A percentile compares a stretch with the other conserved stretches of the same genome.
Evolutionary conservation across 73 alveolate species (phyloP).

Genomic region (Paramecium caudatum): DNA sequence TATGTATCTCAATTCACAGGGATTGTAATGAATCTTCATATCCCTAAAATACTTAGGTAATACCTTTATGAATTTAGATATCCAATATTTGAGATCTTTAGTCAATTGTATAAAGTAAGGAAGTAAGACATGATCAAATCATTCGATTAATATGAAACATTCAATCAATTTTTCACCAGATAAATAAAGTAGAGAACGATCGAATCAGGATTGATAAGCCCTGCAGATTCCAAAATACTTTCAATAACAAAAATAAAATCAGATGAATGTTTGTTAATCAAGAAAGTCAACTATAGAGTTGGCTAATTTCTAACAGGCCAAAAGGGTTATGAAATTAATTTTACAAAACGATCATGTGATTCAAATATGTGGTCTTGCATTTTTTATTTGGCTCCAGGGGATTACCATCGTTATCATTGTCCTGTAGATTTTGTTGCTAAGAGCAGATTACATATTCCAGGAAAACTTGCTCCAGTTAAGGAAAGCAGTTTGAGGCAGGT

Average conservation of each 20-base stretch:
- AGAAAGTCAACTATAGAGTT: conserved; percentile 74
- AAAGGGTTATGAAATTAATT: conserved; percentile 18
- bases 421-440: conserved; percentile 82
- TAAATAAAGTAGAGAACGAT: conserved; percentile 76
- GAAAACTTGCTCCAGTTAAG: conserved; percentile 87
- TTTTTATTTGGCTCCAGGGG: conserved; percentile 91
- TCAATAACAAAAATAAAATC: conserved; percentile 54
- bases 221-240: conserved; percentile 73
- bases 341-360: neutral
- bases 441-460: conserved; percentile 86
- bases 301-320: conserved; percentile 77
- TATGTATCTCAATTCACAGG: conserved; percentile 18
- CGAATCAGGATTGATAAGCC: conserved; percentile 68
- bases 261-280: conserved; percentile 68
- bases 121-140: conserved; percentile 71
- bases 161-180: conserved; percentile 88
- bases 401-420: conserved; percentile 91
- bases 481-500: conserved; percentile 80
- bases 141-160: conserved; percentile 76
- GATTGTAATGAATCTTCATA: neutral
- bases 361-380: conserved; percentile 73
- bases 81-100: conserved; percentile 48
- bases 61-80: neutral
- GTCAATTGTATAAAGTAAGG: conserved; percentile 69
- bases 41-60: conserved; percentile 19